Evolutionary conservation across 306 rosid species (phyloP).

Genomic region (Cucumis sativus): Cucumber_9930_V3 NC_026660.2:5588001-5588500

Average conservation of each 20-base stretch:
- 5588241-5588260: neutral
- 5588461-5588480: conserved; percentile 44
- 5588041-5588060: too few relatives aligned
- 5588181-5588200: neutral
- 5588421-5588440: conserved; percentile 46
- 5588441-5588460: conserved; percentile 31
- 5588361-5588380: neutral
- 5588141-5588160: neutral
- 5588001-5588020: too few relatives aligned
- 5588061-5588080: neutral
- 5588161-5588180: neutral
- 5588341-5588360: neutral
- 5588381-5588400: neutral
- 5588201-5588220: neutral
- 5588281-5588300: neutral
- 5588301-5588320: neutral
- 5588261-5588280: neutral
- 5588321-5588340: neutral
- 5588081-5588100: neutral
- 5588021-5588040: too few relatives aligned
- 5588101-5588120: neutral
- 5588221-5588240: neutral
- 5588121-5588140: neutral
- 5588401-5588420: conserved; percentile 42
- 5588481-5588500: conserved; percentile 39